phyloP scores from a whole-genome alignment of 108 stramenopile species.

The Skeletonema potamos region DNA sequence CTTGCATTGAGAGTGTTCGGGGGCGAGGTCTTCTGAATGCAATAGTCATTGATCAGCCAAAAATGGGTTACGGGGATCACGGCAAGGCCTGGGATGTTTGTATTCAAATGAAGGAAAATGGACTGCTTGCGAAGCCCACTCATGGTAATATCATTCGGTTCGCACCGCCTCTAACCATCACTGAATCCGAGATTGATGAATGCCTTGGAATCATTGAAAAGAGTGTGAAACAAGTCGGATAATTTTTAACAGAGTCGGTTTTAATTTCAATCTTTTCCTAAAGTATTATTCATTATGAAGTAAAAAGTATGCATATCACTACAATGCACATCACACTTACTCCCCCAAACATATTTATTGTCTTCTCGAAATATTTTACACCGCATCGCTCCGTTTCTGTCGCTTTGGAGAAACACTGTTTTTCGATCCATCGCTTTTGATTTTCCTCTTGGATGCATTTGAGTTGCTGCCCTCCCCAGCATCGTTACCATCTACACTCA shows the following conservation, averaged over 20 bases:
- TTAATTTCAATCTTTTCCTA: background rate
- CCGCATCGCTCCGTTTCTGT: slow-evolving; percentile 23
- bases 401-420: slow-evolving; percentile 37
- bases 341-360: background rate
- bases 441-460: slow-evolving; percentile 24
- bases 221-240: slow-evolving; percentile 64
- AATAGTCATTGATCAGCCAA: slow-evolving; percentile 93
- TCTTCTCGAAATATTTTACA: slow-evolving; percentile 4
- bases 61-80: slow-evolving; percentile 81
- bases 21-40: slow-evolving; percentile 97
- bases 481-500: slow-evolving; percentile 5
- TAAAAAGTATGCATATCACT: background rate
- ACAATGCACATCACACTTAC: background rate
- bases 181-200: slow-evolving; percentile 84
- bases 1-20: slow-evolving; percentile 77
- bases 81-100: slow-evolving; percentile 94
- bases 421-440: slow-evolving; percentile 20
- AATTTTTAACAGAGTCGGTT: background rate
- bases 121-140: slow-evolving; percentile 98
- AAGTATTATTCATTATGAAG: background rate
- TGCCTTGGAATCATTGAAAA: slow-evolving; percentile 86
- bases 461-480: slow-evolving; percentile 8
- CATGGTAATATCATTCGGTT: slow-evolving; percentile 99
- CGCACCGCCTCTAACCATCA: slow-evolving; percentile 94
- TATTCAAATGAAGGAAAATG: slow-evolving; percentile 86